Percentiles rank a stretch among this genome's conserved stretches.
phyloP scores from a whole-genome alignment of 2,329 filamentous ascomycete genomes.

The Ophiostoma quercus region DNA sequence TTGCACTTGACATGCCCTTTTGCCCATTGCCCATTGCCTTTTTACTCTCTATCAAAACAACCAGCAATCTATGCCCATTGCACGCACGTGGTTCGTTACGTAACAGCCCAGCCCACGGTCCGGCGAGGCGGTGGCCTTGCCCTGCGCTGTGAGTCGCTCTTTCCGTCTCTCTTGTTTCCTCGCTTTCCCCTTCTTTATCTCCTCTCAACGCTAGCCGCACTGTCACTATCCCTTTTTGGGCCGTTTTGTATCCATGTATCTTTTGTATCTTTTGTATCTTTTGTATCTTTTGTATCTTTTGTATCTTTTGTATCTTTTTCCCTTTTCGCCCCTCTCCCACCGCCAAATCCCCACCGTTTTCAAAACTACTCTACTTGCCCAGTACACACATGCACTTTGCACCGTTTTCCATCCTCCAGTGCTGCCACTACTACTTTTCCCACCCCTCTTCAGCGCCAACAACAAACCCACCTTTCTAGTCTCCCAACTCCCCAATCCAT shows the following conservation, averaged over 20 bases:
- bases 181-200: background rate
- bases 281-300: background rate
- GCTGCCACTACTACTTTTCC: background rate
- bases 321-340: slow-evolving; percentile 1
- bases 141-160: slow-evolving; percentile 12
- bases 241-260: too few species aligned
- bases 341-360: background rate
- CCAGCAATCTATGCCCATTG: slow-evolving; percentile 1
- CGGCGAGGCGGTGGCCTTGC: slow-evolving; percentile 12
- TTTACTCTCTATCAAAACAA: background rate
- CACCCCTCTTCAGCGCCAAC: slow-evolving; percentile 8
- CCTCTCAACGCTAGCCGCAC: background rate
- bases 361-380: background rate
- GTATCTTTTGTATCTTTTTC: background rate
- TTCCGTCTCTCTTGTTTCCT: background rate
- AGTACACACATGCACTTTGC: slow-evolving; percentile 2
- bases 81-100: slow-evolving; percentile 15
- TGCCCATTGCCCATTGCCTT: background rate
- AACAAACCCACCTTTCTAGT: background rate
- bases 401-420: background rate
- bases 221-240: slow-evolving; percentile 2
- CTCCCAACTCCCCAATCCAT: slow-evolving; percentile 10
- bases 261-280: background rate
- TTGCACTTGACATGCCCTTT: background rate
- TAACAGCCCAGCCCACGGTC: slow-evolving; percentile 5